Evolutionary conservation across 495 filamentous ascomycete species (phyloP).

Genomic region (Trichocladium antarcticum): DNA sequence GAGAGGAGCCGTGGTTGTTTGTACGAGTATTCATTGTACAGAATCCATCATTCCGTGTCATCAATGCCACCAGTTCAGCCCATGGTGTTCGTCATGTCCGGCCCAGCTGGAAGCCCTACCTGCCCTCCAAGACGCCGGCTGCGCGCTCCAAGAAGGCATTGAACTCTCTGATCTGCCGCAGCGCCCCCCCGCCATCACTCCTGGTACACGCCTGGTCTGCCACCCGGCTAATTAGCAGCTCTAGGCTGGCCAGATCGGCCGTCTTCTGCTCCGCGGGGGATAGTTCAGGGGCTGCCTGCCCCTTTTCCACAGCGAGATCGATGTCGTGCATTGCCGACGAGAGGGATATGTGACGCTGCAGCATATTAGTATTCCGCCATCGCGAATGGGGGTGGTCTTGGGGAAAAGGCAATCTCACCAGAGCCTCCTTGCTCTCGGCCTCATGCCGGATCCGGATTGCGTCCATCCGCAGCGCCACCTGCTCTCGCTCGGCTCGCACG

Average conservation of each 20-base stretch:
- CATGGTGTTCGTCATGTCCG: slow-evolving; percentile 2
- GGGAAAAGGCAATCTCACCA: slow-evolving; percentile 31
- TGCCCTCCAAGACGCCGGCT: slow-evolving; percentile 38
- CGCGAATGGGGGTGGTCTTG: background rate
- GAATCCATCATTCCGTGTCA: slow-evolving; percentile 3
- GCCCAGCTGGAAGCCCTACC: slow-evolving; percentile 9
- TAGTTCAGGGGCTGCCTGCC: slow-evolving; percentile 31
- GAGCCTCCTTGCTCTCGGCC: slow-evolving; percentile 34
- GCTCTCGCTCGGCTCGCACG: slow-evolving; percentile 52
- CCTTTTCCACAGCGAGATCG: slow-evolving; percentile 41
- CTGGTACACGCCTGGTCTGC: slow-evolving; percentile 35
- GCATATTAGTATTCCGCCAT: slow-evolving; percentile 1
- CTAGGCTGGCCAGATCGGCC: slow-evolving; percentile 36
- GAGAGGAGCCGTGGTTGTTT: background rate
- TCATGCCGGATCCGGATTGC: slow-evolving; percentile 52
- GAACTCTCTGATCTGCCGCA: slow-evolving; percentile 45
- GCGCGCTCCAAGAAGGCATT: slow-evolving; percentile 47
- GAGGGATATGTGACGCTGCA: slow-evolving; percentile 36
- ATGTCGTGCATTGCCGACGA: slow-evolving; percentile 46
- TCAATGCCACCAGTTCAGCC: slow-evolving; percentile 1
- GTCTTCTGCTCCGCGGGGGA: slow-evolving; percentile 29
- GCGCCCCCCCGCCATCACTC: slow-evolving; percentile 36
- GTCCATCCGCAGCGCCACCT: slow-evolving; percentile 58
- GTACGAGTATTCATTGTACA: slow-evolving; percentile 8
- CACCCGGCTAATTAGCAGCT: slow-evolving; percentile 39